Conservation (phyloP, 768 basidiomycete species). For the Boletus pseudo-olivaceus region DNA sequence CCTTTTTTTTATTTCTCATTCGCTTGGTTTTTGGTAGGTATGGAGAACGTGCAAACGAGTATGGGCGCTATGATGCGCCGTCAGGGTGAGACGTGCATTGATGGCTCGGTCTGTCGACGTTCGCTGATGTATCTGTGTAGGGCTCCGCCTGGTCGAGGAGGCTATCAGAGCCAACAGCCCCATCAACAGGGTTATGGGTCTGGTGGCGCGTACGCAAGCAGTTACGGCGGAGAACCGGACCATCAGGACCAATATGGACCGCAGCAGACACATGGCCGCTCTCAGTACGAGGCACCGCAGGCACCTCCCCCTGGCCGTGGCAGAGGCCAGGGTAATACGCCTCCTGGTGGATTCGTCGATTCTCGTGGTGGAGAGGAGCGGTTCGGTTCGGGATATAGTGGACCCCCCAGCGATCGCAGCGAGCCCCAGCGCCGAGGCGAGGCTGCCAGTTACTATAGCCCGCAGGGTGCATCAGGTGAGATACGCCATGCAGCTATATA, state of each 20-base stretch:
- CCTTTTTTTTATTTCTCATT: background rate
- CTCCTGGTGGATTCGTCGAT: constrained; percentile 15
- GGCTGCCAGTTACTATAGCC: constrained; percentile 17
- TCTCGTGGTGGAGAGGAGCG: constrained; percentile 10
- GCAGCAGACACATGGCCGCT: constrained; percentile 5
- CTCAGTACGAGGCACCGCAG: constrained; percentile 7
- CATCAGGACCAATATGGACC: constrained; percentile 11
- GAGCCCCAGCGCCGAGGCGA: constrained; percentile 15
- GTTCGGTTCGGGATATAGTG: constrained; percentile 6
- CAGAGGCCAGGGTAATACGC: constrained; percentile 4
- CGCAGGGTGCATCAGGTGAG: constrained; percentile 8
- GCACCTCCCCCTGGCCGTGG: constrained; percentile 2
- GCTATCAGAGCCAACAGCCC: constrained; percentile 5
- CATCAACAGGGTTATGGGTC: constrained; percentile 4
- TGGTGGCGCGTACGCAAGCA: background rate
- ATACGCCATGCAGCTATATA: background rate
- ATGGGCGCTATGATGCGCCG: constrained; percentile 11
- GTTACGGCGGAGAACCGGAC: constrained; percentile 4
- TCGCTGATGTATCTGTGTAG: constrained; percentile 3
- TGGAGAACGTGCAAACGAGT: background rate
- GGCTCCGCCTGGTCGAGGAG: constrained; percentile 3
- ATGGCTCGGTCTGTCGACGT: background rate
- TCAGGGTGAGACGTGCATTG: constrained; percentile 6
- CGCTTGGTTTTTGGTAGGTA: background rate
- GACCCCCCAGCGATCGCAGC: background rate